These are phyloP conservation scores for Pseudoturritis turrita DNA, from an alignment of 345 rosid genomes.

Conservation along the genomic window DNA sequence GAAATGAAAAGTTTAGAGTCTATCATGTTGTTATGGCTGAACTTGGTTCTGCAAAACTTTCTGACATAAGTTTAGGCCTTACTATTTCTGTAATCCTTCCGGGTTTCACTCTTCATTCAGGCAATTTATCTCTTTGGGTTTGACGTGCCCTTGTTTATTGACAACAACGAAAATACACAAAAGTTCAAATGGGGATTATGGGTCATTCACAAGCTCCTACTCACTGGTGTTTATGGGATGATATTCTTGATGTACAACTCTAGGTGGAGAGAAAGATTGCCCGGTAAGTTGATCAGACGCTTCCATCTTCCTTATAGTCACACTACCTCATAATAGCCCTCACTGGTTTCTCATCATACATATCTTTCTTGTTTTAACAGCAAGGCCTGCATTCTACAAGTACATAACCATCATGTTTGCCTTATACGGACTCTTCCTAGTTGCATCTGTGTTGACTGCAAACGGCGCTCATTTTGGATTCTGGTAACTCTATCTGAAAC, in stretches of 20 bases:
- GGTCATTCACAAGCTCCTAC: conserved; percentile 73
- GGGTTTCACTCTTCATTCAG: conserved; percentile 34
- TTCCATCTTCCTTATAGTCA: background rate
- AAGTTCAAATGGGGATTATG: conserved; percentile 79
- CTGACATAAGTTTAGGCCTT: background rate
- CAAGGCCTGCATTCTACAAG: conserved; percentile 86
- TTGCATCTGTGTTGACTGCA: conserved; percentile 63
- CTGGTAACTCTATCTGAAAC: conserved; percentile 47
- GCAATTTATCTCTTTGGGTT: conserved; percentile 67
- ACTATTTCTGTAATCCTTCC: background rate
- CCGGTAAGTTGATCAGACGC: conserved; percentile 44
- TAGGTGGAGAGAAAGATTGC: conserved; percentile 78
- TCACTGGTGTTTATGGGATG: conserved; percentile 67
- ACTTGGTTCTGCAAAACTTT: background rate
- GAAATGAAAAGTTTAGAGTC: background rate
- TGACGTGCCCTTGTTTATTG: conserved; percentile 76
- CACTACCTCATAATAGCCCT: background rate
- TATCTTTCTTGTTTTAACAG: conserved; percentile 41
- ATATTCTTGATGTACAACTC: conserved; percentile 75
- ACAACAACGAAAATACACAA: conserved; percentile 41
- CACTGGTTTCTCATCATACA: background rate
- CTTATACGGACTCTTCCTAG: conserved; percentile 55
- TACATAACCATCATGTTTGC: conserved; percentile 60
- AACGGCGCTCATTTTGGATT: conserved; percentile 63
- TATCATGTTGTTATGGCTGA: background rate